phyloP scores from a whole-genome alignment of 2,329 filamentous ascomycete genomes.

The Ophidiomyces ophidiicola region DNA sequence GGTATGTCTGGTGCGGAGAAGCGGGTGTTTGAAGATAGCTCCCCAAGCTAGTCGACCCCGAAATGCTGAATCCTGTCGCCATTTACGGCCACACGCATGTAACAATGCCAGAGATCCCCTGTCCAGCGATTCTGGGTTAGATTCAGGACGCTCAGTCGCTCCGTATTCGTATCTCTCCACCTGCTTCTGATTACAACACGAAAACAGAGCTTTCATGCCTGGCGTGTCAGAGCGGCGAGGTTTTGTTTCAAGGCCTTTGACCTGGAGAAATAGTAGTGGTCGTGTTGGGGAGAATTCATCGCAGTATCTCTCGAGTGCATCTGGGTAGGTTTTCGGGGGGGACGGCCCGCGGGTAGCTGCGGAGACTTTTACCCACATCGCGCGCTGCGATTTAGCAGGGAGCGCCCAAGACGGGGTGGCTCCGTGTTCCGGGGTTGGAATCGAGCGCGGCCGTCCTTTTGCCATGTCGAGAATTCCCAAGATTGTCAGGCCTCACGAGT shows the following conservation, averaged over 20 bases:
- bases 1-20: too few species aligned
- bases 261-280: neutral
- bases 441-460: neutral
- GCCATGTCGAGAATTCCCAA: too few species aligned
- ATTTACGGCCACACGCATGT: too few species aligned
- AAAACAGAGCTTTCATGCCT: neutral
- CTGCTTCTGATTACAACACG: neutral
- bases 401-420: conserved; percentile 3
- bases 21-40: too few species aligned
- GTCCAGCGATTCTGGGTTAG: too few species aligned
- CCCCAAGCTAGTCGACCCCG: too few species aligned
- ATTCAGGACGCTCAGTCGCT: too few species aligned
- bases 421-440: neutral
- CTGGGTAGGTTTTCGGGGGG: conserved; percentile 9
- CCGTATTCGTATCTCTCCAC: too few species aligned
- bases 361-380: conserved; percentile 7
- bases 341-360: conserved; percentile 10
- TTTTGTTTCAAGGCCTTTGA: neutral
- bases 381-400: conserved; percentile 1
- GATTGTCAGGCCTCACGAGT: neutral
- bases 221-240: neutral
- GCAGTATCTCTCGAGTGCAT: too few species aligned
- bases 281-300: neutral
- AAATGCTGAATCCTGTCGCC: too few species aligned
- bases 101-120: too few species aligned